Base-by-base conservation (phyloP, 441 rosid genomes). In the Iberis amara region DNA sequence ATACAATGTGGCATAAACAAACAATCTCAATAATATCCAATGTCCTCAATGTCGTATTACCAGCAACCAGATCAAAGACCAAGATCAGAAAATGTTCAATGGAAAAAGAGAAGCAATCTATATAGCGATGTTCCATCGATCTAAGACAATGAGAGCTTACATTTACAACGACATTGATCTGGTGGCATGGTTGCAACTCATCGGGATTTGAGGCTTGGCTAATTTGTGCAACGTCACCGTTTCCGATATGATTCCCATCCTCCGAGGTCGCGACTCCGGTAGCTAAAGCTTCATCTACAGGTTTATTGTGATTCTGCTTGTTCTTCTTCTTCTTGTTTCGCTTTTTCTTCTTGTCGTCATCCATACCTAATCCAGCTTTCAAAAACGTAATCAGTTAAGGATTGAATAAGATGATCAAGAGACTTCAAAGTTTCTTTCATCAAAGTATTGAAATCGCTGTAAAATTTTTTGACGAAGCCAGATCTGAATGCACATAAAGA, bases 271-370 rank as follows among this genome's bases (percentile, higher is more conserved):
- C 45, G 9, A 15, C 43, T 6, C 26, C 75, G 12, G 28, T 42
- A 7, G 39, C 12, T 8, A 59, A 10, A 52, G 40, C 47, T 26
- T 68, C 78, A 9, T 78, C 86, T 12, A 26, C 70, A 21, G 61
- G 56, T 35, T 66, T 55, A 28, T 70, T 67, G 10, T 28, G 6
- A 26, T 18, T 46, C 68, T 68, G 72, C 49, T 67, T 73, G 41
- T 68, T 79, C 65, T 83, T 80, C 72, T 76, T 82, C 12, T 79
- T 83, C 72, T 74, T 82, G 62, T 67, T 80, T 53, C 74, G 57
- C 76, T 77, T 83, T 44, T 76, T 74, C 79, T 68, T 76, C 75
- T 71, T 80, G 11, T 76, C 80, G 0, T 75, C 82, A 37, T 76
- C 87, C 84, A 78, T 78, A 47, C 58, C 67, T 26, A 10, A 18